Evolutionary conservation across 352 stramenopile species (phyloP), one percentile per base, ranked within the genome.

Genomic region (Phytophthora podocarpi): DNA sequence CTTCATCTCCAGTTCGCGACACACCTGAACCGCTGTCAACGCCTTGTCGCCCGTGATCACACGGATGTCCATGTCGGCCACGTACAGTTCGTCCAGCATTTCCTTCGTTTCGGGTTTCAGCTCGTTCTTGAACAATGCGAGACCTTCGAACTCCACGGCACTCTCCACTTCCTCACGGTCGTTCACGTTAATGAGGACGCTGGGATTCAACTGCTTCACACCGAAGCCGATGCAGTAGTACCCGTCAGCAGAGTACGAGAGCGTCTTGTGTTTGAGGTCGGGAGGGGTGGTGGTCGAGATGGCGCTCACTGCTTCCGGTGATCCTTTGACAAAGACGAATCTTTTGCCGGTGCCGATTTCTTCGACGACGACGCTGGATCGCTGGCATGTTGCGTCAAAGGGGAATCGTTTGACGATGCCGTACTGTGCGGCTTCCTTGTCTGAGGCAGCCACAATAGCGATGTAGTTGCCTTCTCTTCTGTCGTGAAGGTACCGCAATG

Each of bases 1-100:
- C 50, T 49, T 51, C 72, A 87, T 78, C 47, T 68, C 62, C 15
- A 83, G 36, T 36, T 80, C 49, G 1, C 64, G 61, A 10, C 59
- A 70, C 15, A 82, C 72, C 52, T 89, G 71, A 9, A 84, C 66
- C 0, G 62, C 81, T 3, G 72, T 85, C 9, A 87, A 32, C 5
- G 75, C 74, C 42, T 88, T 88, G 61, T 96, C 87, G 2, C 85
- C 87, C 2, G 90, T 96, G 41, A 97, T 89, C 55, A 96, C 90
- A 9, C 73, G 76, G 21, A 82, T 69, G 26, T 82, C 66, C 35
- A 97, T 82, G 18, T 76, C 70, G 13, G 83, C 88, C 21, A 63
- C 61, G 23, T 80, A 65, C 13, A 97, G 65, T 47, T 95, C 74
- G 15, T 56, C 23, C 16, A 97, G 78, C 46, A 95, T 85, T 3